Conservation (phyloP, 2,329 filamentous ascomycete species). For the Phyllosticta citribraziliensis region DNA sequence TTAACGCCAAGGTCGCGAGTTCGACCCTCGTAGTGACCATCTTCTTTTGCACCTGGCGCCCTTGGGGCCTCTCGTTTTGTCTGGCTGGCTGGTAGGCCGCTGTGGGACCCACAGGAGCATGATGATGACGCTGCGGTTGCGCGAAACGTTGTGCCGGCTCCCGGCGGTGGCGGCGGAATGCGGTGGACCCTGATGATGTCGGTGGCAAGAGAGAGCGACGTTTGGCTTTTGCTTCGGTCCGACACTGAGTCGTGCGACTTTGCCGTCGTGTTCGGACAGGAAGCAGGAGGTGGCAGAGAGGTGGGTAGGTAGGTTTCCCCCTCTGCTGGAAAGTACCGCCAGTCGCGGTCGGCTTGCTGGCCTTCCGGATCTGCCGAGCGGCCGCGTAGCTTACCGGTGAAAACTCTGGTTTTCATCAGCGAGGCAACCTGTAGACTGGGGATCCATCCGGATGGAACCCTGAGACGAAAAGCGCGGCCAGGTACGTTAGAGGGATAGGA, state of each 20-base stretch:
- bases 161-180: too few relatives aligned
- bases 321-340: neutral
- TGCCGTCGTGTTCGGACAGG: neutral
- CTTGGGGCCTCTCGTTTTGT: neutral
- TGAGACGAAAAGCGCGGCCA: too few relatives aligned
- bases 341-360: too few relatives aligned
- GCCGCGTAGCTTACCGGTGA: too few relatives aligned
- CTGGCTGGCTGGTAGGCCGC: too few relatives aligned
- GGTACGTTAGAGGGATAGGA: too few relatives aligned
- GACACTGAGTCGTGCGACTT: neutral
- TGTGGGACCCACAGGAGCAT: neutral
- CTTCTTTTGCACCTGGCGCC: neutral
- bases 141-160: too few relatives aligned
- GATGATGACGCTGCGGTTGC: neutral
- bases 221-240: neutral
- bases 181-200: neutral
- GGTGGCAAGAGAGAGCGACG: neutral
- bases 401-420: too few relatives aligned
- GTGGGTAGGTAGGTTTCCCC: neutral
- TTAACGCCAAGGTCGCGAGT: constrained; percentile 13
- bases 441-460: too few relatives aligned
- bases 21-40: constrained; percentile 14
- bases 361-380: too few relatives aligned
- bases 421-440: too few relatives aligned
- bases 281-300: neutral